A percentile compares a stretch with the other conserved stretches of the same genome.
These are phyloP conservation scores for Nymphaea thermarum DNA, from an alignment of 164 flowering plant genomes.

Conservation along the genomic window DNA sequence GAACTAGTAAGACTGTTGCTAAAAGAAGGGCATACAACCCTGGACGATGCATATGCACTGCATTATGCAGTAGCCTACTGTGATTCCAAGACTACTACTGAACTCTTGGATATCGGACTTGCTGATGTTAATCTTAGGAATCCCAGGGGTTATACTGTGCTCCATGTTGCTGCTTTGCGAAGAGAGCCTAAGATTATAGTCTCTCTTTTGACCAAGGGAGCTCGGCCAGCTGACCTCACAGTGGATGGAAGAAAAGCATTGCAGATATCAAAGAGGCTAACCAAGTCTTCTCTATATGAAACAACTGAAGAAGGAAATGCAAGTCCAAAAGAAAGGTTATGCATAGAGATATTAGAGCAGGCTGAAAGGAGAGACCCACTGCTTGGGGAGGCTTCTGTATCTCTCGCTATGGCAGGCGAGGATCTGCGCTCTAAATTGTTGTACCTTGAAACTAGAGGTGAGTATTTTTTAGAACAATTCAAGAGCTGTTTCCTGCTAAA, in stretches of 20 bases:
- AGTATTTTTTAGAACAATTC: not conserved
- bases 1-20: slow-evolving; percentile 76
- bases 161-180: slow-evolving; percentile 83
- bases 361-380: slow-evolving; percentile 82
- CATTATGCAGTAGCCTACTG: slow-evolving; percentile 91
- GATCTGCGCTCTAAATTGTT: slow-evolving; percentile 59
- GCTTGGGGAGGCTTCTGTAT: slow-evolving; percentile 72
- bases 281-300: slow-evolving; percentile 43
- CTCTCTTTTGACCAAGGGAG: slow-evolving; percentile 83
- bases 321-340: slow-evolving; percentile 64
- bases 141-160: slow-evolving; percentile 59
- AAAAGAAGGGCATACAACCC: slow-evolving; percentile 58
- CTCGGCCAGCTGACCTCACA: slow-evolving; percentile 57
- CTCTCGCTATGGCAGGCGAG: slow-evolving; percentile 84
- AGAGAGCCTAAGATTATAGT: slow-evolving; percentile 80
- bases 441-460: slow-evolving; percentile 93
- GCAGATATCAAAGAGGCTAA: slow-evolving; percentile 73
- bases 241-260: slow-evolving; percentile 80
- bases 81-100: slow-evolving; percentile 71
- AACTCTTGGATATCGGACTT: slow-evolving; percentile 69
- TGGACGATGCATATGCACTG: slow-evolving; percentile 81
- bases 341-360: slow-evolving; percentile 88
- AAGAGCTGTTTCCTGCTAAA: not conserved
- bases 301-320: slow-evolving; percentile 53
- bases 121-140: slow-evolving; percentile 72